Percentiles rank a stretch among this genome's conserved stretches.
These are phyloP conservation scores for Mitragyna speciosa DNA, from an alignment of 257 asterid genomes.

Conservation along the genomic window DNA sequence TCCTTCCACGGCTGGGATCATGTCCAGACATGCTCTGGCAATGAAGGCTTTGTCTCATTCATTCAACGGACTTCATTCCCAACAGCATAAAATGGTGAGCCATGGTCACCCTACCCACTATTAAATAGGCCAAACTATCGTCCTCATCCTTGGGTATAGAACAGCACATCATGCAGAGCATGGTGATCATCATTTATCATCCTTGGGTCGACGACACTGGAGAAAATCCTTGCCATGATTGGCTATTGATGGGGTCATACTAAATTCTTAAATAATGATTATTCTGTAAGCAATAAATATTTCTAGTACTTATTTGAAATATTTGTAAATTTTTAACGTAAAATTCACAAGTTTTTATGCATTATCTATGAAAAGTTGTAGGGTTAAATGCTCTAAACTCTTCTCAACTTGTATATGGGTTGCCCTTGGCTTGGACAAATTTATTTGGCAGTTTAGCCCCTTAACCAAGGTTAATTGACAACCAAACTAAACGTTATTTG, in stretches of 20 bases:
- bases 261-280: background rate
- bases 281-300: too few relatives aligned
- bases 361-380: too few relatives aligned
- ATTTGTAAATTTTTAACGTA: too few relatives aligned
- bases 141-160: background rate
- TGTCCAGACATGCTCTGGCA: constrained; percentile 58
- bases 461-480: too few relatives aligned
- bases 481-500: too few relatives aligned
- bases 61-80: background rate
- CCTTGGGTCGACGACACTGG: background rate
- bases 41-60: constrained; percentile 47
- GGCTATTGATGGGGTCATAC: background rate
- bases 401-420: too few relatives aligned
- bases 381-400: too few relatives aligned
- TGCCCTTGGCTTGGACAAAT: too few relatives aligned
- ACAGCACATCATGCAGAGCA: background rate
- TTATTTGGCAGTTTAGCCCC: too few relatives aligned
- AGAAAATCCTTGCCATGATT: background rate
- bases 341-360: too few relatives aligned
- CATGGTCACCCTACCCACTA: background rate
- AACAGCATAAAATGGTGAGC: background rate
- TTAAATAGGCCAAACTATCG: background rate
- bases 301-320: too few relatives aligned
- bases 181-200: background rate
- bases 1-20: constrained; percentile 57